Percentiles rank a stretch among this genome's conserved stretches.
These are phyloP conservation scores for Calycina herbarum DNA, from an alignment of 2,329 filamentous ascomycete genomes.

Conservation along the genomic window DNA sequence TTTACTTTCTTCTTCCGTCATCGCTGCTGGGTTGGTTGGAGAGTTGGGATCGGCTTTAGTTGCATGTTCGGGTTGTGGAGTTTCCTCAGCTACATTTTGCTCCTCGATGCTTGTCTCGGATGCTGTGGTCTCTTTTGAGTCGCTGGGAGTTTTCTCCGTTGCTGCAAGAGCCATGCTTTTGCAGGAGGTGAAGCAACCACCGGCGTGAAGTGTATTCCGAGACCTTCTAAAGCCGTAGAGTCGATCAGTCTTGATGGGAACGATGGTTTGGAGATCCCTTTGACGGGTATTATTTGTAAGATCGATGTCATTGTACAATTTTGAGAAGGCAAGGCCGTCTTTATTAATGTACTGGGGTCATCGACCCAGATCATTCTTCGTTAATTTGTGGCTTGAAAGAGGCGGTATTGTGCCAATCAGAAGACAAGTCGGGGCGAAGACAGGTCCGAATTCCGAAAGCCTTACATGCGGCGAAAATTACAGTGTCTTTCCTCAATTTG, in stretches of 20 bases:
- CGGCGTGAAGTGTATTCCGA: neutral
- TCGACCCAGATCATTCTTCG: neutral
- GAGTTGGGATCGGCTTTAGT: neutral
- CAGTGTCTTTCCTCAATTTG: too few relatives aligned
- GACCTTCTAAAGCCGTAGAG: too few relatives aligned
- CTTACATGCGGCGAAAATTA: too few relatives aligned
- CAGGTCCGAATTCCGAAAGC: neutral
- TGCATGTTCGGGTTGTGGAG: neutral
- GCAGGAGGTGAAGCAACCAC: neutral
- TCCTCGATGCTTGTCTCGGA: conserved; percentile 8
- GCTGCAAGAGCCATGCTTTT: neutral
- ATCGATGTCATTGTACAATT: neutral
- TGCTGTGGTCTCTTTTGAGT: neutral
- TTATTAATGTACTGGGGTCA: neutral
- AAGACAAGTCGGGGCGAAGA: neutral
- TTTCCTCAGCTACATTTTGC: neutral
- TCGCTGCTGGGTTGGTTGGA: neutral
- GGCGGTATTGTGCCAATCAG: neutral
- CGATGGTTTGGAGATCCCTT: too few relatives aligned
- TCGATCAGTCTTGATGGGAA: too few relatives aligned
- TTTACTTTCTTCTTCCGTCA: conserved; percentile 16
- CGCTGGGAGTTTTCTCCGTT: neutral
- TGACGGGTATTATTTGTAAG: neutral
- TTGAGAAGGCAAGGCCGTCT: neutral
- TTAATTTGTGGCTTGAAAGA: conserved; percentile 2